Base-by-base conservation (phyloP, 2,329 filamentous ascomycete genomes). In the Basipetospora chlamydospora region DNA sequence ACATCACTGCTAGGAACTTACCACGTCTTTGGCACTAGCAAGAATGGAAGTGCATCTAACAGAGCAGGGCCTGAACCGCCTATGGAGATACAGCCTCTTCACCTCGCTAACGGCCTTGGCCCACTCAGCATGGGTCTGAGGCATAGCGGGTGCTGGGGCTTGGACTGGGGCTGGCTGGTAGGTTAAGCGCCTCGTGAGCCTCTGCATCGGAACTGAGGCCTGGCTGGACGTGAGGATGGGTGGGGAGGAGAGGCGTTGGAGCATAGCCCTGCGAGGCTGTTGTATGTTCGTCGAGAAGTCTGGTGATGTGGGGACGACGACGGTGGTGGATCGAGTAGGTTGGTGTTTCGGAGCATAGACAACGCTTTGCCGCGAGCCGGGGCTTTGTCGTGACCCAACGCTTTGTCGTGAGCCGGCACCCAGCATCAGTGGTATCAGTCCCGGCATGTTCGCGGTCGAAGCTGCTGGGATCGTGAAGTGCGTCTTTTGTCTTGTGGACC, bases 1-100 rank as follows among this genome's bases (percentile, higher is more conserved):
- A n/a, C n/a, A n/a, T n/a, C n/a, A n/a, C n/a, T 37, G 5, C 10
- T 15, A 31, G 35, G 15, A 20, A 53, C 60, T 51, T 54, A 66
- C 64, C 35, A 48, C 48, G 33, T 66, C 56, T 43, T 59, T 63
- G 33, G 66, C 51, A 39, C 58, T 61, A 28, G 64, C 60, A 23
- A 76, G 49, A 26, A 74, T 62, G 46, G 73, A 66, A 33, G 55
- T 58, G 49, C 70, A 75, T 30, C 63, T 56, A 20, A 61, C 53
- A 26, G 64, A 64, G 51, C 71, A 75, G 6, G 63, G 60, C 8
- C 67, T 62, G 45, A 70, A 73, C 39, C 62, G 59, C 39, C 59
- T 59, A 45, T 59, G 59, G 15, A 64, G 43, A 42, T 71, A 71
- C 40, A 68, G 64, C 33, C 57, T 54, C 58, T 74, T 75, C 42